Base-by-base conservation (phyloP, 2,329 filamentous ascomycete species). In the Lachnellula willkommii region DNA sequence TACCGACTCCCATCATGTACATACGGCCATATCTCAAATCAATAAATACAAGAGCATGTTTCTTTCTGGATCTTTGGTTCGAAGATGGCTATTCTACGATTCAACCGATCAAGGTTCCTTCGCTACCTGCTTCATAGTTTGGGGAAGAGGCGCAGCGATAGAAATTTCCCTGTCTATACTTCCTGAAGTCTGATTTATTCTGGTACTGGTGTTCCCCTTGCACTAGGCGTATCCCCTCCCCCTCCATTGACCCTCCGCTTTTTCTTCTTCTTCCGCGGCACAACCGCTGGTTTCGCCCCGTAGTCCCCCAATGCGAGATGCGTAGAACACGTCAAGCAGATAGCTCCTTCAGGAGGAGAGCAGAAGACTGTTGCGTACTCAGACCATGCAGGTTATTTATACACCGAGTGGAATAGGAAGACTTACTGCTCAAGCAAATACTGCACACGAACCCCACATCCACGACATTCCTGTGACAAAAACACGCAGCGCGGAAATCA, bases 401-500 rank as follows among this genome's bases (percentile, higher is more conserved):
- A 24, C 15, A 12, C 17, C 14, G 26, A 24, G 35, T 17, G 12
- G 15, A 26, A 35, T 12, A 26, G 8, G 39, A 53, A 14, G n/a
- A 72, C 76, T 66, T 72, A 81, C 78, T 99, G 71, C 90, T 95
- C 46, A 99, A 77, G 69, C 94, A 99, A 64, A 99, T 91, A 59
- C 90, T 95, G 76, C 94, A 99, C 39, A 99, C 93, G 70, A 90
- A 99, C 8, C 92, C 94, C 1, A 92, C 84, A 72, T 96, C 90
- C 45, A 99, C 87, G 20, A 97, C 90, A 37, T 83, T 84, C 50
- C 93, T 81, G 73, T 99, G 94, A 70, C 94, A 99, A 75, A 99
- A 99, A 70, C 94, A 99, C 3, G 94, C 94, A n/a, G 95, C 93
- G 45, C 94, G 84, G 71, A 99, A 99, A 73, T 99, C 95, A 45